Percentiles rank a stretch among this genome's conserved stretches.
Conservation (phyloP, 371 early-diverging fungal species). For the Mucor piriformis region DNA sequence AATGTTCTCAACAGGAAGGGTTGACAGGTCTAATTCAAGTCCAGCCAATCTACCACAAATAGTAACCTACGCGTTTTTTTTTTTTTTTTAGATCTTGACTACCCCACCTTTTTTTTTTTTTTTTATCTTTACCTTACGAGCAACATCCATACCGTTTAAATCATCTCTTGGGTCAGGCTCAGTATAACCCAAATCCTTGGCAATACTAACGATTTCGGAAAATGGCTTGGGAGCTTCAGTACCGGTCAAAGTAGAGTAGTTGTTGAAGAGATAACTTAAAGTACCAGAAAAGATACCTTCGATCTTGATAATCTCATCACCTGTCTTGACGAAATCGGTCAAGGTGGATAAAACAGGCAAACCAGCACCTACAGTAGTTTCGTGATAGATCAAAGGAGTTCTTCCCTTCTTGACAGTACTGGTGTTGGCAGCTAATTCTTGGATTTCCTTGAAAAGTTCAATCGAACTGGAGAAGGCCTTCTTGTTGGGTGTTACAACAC, state of each 20-base stretch:
- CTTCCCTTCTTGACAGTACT: slow-evolving; percentile 11
- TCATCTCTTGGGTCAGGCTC: slow-evolving; percentile 99
- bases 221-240: slow-evolving; percentile 62
- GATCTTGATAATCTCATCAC: slow-evolving; percentile 87
- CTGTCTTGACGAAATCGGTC: slow-evolving; percentile 86
- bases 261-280: slow-evolving; percentile 94
- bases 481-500: slow-evolving; percentile 97
- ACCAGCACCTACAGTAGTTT: slow-evolving; percentile 98
- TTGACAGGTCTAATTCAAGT: slow-evolving; percentile 70
- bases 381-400: slow-evolving; percentile 79
- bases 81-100: background rate
- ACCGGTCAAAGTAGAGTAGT: slow-evolving; percentile 72
- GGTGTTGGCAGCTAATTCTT: slow-evolving; percentile 42
- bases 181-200: slow-evolving; percentile 94
- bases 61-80: slow-evolving; percentile 52
- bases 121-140: slow-evolving; percentile 27
- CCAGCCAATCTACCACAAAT: slow-evolving; percentile 93
- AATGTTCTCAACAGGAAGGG: slow-evolving; percentile 90
- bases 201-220: slow-evolving; percentile 87
- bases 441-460: slow-evolving; percentile 74
- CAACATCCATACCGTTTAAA: slow-evolving; percentile 98
- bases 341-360: slow-evolving; percentile 94
- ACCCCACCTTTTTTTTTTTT: background rate
- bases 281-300: slow-evolving; percentile 98
- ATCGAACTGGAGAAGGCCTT: slow-evolving; percentile 87